Base-by-base conservation (phyloP, 2,329 filamentous ascomycete genomes). In the Albifimbria verrucaria region DNA sequence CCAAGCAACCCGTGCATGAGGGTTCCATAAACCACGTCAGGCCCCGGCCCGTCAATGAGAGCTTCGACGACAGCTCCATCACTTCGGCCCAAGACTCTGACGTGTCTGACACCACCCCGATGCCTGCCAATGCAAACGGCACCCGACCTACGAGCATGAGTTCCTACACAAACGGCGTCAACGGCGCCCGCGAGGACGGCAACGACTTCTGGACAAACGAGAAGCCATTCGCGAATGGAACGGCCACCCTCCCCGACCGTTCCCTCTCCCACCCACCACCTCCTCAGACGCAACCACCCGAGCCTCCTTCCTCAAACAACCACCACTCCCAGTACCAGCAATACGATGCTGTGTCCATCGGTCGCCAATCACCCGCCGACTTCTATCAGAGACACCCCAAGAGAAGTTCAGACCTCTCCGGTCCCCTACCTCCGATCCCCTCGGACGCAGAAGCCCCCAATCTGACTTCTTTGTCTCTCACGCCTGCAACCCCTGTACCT, bases 151-250 rank as follows among this genome's bases (percentile, higher is more conserved):
- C 82, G 64, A 86, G 79, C 70, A 81, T 86, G 72, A 81, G 76
- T 68, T 78, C 82, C 36, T 64, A 83, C 64, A 77, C 80, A 60
- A 85, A 86, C 65, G 82, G 79, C 58, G 77, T 75, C 60, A 50
- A 57, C 41, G 61, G 59, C 53, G 56, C 55, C 63, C 70, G 52
- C 49, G 65, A 67, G 62, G 59, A 67, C 50, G 51, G 59, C 44
- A 39, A 54, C 49, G 55, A 50, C 54, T 57, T 53, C 41, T 39
- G 32, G 32, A 15, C 32, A 12, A 57, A 52, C 42, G 55, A 64
- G 47, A 62, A 64, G 48, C 51, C 54, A 25, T 54, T 58, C 48
- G 39, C 59, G 48, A 69, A 71, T 53, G 69, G 64, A 52, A 58
- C 51, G 43, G 52, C 60, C 42, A 54, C 53, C 45, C 55, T 71